Evolutionary conservation across 2,329 filamentous ascomycete species (phyloP), one percentile per base, ranked within the genome.

Genomic region (Trichoderma endophyticum): DNA sequence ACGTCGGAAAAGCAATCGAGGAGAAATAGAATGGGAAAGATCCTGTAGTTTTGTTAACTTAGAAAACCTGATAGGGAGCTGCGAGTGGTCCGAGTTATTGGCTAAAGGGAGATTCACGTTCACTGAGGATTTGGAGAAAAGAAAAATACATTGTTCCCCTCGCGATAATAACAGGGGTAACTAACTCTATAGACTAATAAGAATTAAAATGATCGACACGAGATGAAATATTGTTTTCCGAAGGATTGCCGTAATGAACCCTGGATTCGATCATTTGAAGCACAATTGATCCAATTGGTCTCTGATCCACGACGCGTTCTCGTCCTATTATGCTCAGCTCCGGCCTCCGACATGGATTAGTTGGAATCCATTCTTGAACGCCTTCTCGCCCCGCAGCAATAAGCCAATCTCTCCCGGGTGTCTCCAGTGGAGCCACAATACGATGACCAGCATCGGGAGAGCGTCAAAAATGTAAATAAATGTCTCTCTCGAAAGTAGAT

Each of bases 391-490:
- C 28, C 66, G 66, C n/a, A 69, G 15, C 12, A 69, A 21, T 6
- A 69, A 93, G 91, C 91, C 63, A 63, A 72, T 67, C 18, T 62
- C 68, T 26, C 73, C 75, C 0, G 76, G 77, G 36, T 77, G 77
- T 57, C 73, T 71, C 73, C 72, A 71, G 30, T 71, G 73, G 61
- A 75, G 77, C 39, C 76, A 68, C 7, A 61, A 66, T 73, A 78
- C 76, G 43, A 73, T 62, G 39, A 69, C 48, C 18, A 77, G 69
- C 76, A 79, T 79, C 8, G 74, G 73, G 28, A 73, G 32, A 21
- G 76, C 74, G 39, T 86, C 84, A 73, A 86, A 84, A 3, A 83
- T 75, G 73, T 84, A 86, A n/a, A 83, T 64, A 21, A 80, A 78
- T 79, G 80, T 82, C 75, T 86, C 84, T 71, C 83, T 76, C 5